Percentiles rank a stretch among this genome's conserved stretches.
phyloP scores from a whole-genome alignment of 768 basidiomycete genomes.

The Hericium erinaceus region DNA sequence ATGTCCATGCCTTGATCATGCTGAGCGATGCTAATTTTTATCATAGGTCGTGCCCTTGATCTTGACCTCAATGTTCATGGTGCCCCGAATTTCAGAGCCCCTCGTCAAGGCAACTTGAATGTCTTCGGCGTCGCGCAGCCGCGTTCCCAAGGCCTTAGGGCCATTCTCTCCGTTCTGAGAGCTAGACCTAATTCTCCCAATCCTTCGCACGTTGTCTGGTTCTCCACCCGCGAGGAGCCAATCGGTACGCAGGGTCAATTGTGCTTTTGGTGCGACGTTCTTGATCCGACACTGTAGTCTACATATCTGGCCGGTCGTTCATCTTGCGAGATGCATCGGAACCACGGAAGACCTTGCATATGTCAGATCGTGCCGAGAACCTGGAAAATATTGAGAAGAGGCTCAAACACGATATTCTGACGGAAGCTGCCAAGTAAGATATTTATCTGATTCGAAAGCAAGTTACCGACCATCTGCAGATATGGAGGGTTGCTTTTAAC shows the following conservation, averaged over 20 bases:
- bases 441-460: not conserved
- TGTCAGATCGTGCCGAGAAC: constrained; percentile 92
- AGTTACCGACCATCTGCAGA: constrained; percentile 29
- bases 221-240: constrained; percentile 94
- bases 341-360: constrained; percentile 64
- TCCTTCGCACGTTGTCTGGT: constrained; percentile 82
- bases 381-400: constrained; percentile 87
- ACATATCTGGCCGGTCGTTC: constrained; percentile 87
- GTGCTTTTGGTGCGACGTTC: not conserved
- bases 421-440: constrained; percentile 56
- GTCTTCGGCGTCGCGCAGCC: constrained; percentile 97
- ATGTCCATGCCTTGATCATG: not conserved
- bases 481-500: constrained; percentile 88
- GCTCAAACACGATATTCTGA: constrained; percentile 84
- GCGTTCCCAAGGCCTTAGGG: constrained; percentile 82
- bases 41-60: constrained; percentile 74
- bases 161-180: constrained; percentile 77
- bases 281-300: constrained; percentile 36
- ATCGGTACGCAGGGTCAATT: constrained; percentile 44
- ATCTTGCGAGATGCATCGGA: constrained; percentile 83
- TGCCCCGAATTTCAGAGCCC: constrained; percentile 90
- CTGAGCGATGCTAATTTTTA: not conserved
- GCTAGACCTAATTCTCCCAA: constrained; percentile 56
- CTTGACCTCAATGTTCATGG: constrained; percentile 89
- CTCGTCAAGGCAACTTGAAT: constrained; percentile 69